Conservation (phyloP, 208 protist species). For the Novymonas esmeraldas region DNA sequence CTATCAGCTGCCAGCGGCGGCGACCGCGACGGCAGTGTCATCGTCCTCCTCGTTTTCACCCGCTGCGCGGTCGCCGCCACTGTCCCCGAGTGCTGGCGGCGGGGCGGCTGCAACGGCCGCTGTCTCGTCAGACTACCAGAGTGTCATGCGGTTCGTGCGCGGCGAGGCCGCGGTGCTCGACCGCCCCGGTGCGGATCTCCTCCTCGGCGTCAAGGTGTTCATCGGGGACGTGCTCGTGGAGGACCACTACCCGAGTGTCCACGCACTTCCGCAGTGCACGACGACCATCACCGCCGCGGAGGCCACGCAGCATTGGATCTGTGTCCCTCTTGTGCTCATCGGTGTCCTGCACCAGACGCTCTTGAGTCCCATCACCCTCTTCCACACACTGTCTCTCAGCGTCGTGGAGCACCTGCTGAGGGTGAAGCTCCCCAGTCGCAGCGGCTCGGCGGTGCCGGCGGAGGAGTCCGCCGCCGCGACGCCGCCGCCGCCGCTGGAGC, state of each 20-base stretch:
- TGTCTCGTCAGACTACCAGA: slow-evolving; percentile 1
- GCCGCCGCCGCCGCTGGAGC: slow-evolving; percentile 7
- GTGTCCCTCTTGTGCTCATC: slow-evolving; percentile 71
- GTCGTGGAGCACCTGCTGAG: slow-evolving; percentile 74
- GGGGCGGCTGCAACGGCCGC: neutral
- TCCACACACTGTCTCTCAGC: slow-evolving; percentile 61
- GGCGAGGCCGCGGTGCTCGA: slow-evolving; percentile 49
- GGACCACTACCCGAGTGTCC: slow-evolving; percentile 54
- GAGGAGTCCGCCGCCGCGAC: neutral
- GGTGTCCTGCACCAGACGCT: slow-evolving; percentile 62
- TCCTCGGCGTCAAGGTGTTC: slow-evolving; percentile 70
- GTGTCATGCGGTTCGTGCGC: slow-evolving; percentile 30
- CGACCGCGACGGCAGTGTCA: too few relatives aligned
- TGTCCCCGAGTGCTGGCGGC: too few relatives aligned
- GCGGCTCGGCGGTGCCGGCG: neutral
- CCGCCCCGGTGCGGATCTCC: slow-evolving; percentile 56
- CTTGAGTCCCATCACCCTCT: slow-evolving; percentile 56
- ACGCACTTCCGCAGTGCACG: slow-evolving; percentile 68
- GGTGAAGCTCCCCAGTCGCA: slow-evolving; percentile 31
- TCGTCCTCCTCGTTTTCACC: too few relatives aligned
- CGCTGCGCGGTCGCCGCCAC: too few relatives aligned
- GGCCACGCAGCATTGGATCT: slow-evolving; percentile 63
- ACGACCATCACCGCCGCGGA: slow-evolving; percentile 57
- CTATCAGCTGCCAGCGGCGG: too few relatives aligned
- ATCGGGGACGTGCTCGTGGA: slow-evolving; percentile 68